Conservation (phyloP, 73 alveolate genomes). For the Paramecium sexaurelia region DNA sequence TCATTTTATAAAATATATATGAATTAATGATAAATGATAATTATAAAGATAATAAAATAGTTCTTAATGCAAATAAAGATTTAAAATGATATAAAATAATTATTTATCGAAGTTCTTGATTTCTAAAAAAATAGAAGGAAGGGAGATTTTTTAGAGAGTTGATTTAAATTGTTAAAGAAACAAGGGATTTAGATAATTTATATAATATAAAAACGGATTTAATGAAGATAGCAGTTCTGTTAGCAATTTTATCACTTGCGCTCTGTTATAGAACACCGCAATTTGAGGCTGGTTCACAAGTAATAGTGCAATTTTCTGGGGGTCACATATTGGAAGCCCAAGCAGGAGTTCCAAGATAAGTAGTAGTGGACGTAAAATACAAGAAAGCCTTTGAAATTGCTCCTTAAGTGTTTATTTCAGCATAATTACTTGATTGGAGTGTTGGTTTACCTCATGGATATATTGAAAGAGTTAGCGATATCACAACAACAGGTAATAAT, state of each 20-base stretch:
- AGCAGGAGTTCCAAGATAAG: constrained; percentile 30
- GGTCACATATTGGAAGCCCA: constrained; percentile 5
- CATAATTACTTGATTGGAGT: constrained; percentile 28
- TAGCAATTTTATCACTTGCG: background rate
- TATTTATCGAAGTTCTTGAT: background rate
- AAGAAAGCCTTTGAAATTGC: constrained; percentile 11
- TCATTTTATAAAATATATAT: background rate
- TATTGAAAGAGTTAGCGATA: background rate
- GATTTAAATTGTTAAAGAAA: background rate
- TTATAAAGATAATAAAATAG: background rate
- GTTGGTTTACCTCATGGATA: background rate
- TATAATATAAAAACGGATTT: constrained; percentile 18
- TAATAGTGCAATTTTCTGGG: background rate
- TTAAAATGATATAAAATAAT: background rate
- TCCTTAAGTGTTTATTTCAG: background rate
- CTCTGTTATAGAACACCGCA: background rate
- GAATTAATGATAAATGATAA: background rate
- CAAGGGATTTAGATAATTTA: background rate
- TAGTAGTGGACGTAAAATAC: background rate
- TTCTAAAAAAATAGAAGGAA: no score
- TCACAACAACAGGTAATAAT: background rate
- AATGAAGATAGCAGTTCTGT: constrained; percentile 7
- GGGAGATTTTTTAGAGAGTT: background rate
- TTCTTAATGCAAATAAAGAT: background rate
- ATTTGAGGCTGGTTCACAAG: background rate